Conservation (phyloP, 1,139 yeast species). For the Taphrina confusa region DNA sequence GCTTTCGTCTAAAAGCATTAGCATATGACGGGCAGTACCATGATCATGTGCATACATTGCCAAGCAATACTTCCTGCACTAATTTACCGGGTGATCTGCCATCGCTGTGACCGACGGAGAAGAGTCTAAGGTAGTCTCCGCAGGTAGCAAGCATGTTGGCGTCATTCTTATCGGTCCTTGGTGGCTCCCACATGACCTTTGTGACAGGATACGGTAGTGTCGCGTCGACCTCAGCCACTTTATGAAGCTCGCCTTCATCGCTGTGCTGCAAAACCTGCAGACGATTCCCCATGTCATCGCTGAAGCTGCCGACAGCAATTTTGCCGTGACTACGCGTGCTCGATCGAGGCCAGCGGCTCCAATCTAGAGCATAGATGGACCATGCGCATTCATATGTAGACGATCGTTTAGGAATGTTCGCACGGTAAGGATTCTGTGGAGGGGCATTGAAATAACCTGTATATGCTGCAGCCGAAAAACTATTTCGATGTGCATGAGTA, state of each 20-base stretch:
- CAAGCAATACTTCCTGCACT: conserved; percentile 24
- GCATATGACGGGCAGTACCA: too few species aligned
- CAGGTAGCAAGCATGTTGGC: conserved; percentile 29
- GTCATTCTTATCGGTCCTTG: conserved; percentile 16
- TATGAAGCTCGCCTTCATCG: conserved; percentile 21
- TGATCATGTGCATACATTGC: too few species aligned
- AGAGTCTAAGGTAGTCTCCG: conserved; percentile 33
- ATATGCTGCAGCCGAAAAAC: conserved; percentile 29
- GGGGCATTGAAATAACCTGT: conserved; percentile 13
- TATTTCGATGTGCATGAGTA: conserved; percentile 30
- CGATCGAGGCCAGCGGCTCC: conserved; percentile 16
- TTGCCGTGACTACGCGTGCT: conserved; percentile 17
- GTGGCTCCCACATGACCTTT: conserved; percentile 35
- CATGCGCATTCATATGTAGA: conserved; percentile 28
- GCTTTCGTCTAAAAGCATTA: conserved; percentile 22
- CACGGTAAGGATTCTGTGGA: conserved; percentile 17
- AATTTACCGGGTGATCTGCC: conserved; percentile 13
- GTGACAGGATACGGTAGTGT: conserved; percentile 33
- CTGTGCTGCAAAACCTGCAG: conserved; percentile 23
- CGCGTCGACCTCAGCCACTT: conserved; percentile 29
- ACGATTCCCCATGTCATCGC: conserved; percentile 30
- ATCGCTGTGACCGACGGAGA: conserved; percentile 5
- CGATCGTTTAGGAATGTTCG: background rate
- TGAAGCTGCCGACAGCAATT: conserved; percentile 31
- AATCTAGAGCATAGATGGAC: conserved; percentile 33